Evolutionary conservation across 768 basidiomycete genomes (phyloP), one percentile per base, ranked within the genome.

Genomic region (Boletus reticuloceps): DNA sequence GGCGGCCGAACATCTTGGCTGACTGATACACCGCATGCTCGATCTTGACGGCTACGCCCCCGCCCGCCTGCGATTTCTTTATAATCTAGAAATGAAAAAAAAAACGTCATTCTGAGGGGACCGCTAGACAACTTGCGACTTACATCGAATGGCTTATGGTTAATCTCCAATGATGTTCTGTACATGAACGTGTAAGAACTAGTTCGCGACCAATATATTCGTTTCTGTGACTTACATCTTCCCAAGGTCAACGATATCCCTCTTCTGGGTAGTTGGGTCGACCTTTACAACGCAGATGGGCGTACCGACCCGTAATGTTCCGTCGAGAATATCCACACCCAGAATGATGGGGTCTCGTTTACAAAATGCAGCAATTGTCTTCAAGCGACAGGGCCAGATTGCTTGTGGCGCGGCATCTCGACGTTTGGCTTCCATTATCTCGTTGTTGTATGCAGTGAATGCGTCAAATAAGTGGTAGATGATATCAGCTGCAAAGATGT

Each of bases 391-490:
- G 6, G 97, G 97, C 94, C 94, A 98, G 20, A 98, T 88, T 22
- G 97, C 97, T 66, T 91, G 89, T 11, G 93, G 94, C 0, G 95
- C 93, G 3, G 95, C 93, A 68, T 94, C 95, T 61, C 77, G 82
- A 38, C 91, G 82, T 72, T 94, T 95, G n/a, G 91, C 92, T 71
- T 97, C 96, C 54, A 80, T 79, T 51, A 98, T 94, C 73, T 93
- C 91, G 56, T 82, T 81, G 68, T 96, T 96, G 73, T 98, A 98
- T 2, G 86, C 90, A 41, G 86, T 97, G 77, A 98, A 98, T 16
- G 93, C 84, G 67, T 98, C 95, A 69, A 98, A 98, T 43, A 99
- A 75, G 70, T 98, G 96, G 72, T 99, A 99, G 63, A 99, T 98
- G 69, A 98, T 98, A 72, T 97, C 94, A 58, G 96, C 96, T 98